Evolutionary conservation across 78 protist species (phyloP).

Genomic region (Protostelium mycophagum): DNA sequence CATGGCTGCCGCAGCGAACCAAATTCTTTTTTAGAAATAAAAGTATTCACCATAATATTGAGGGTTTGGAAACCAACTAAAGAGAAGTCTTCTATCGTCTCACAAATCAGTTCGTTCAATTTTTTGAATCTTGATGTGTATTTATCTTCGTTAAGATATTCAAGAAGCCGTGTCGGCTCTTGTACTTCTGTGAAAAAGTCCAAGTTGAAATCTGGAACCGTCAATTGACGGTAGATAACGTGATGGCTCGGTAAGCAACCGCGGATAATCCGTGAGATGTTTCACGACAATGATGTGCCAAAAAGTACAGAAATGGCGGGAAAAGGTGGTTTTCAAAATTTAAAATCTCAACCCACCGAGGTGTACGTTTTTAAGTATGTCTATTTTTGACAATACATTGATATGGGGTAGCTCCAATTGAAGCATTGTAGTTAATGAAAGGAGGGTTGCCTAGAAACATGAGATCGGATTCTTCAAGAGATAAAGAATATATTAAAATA

Average conservation of each 20-base stretch:
- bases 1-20: too few relatives aligned
- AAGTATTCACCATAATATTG: constrained; percentile 22
- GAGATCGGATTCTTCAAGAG: constrained; percentile 85
- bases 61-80: constrained; percentile 73
- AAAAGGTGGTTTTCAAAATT: too few relatives aligned
- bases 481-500: constrained; percentile 81
- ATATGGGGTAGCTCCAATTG: constrained; percentile 93
- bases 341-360: constrained; percentile 12
- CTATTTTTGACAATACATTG: constrained; percentile 94
- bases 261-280: too few relatives aligned
- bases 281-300: too few relatives aligned
- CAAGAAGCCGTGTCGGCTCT: constrained; percentile 36
- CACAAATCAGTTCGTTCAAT: constrained; percentile 59
- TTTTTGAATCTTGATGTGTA: constrained; percentile 6
- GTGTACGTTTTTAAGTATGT: constrained; percentile 74
- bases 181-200: constrained; percentile 80
- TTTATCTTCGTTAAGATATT: constrained; percentile 13
- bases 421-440: constrained; percentile 75
- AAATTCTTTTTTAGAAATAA: too few relatives aligned
- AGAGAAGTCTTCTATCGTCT: constrained; percentile 77
- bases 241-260: too few relatives aligned
- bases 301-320: too few relatives aligned
- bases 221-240: too few relatives aligned
- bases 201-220: constrained; percentile 71
- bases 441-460: constrained; percentile 82